Conservation (phyloP, 202 grass and related monocot species). For the Schoenoplectus tabernaemontani region DNA sequence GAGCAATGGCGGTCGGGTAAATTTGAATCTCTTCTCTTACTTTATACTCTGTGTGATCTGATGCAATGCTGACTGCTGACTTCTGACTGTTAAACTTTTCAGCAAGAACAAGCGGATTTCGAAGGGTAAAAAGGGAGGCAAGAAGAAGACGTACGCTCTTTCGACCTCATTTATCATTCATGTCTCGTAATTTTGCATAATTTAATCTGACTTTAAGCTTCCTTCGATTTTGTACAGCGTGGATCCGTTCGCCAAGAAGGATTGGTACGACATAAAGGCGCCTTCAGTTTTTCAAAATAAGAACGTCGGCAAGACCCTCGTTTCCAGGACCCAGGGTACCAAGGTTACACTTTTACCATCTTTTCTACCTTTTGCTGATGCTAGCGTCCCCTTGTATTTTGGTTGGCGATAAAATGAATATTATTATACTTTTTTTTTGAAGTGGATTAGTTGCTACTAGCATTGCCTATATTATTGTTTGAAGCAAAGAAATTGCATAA, state of each 20-base stretch:
- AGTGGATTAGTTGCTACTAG: not conserved
- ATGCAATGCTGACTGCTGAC: not conserved
- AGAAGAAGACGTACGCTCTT: slow-evolving; percentile 53
- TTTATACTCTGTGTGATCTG: not conserved
- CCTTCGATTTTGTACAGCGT: slow-evolving; percentile 31
- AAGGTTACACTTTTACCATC: slow-evolving; percentile 32
- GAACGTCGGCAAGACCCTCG: slow-evolving; percentile 61
- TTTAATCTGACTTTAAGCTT: not conserved
- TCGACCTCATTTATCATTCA: not conserved
- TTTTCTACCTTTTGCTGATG: not conserved
- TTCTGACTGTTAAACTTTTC: not conserved
- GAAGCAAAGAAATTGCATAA: not conserved
- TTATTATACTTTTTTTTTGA: too few relatives aligned
- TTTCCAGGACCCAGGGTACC: slow-evolving; percentile 81
- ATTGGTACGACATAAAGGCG: slow-evolving; percentile 73
- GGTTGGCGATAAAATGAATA: too few relatives aligned
- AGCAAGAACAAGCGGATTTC: slow-evolving; percentile 78
- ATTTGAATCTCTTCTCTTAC: not conserved
- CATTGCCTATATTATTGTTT: not conserved
- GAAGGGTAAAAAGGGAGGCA: slow-evolving; percentile 52
- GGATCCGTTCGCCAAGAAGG: slow-evolving; percentile 66
- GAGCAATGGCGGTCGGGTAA: slow-evolving; percentile 12
- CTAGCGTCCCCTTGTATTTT: not conserved
- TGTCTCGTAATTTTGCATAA: not conserved
- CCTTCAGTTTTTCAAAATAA: slow-evolving; percentile 40